phyloP scores from a whole-genome alignment of 345 rosid genomes.

The Populus alba region DNA sequence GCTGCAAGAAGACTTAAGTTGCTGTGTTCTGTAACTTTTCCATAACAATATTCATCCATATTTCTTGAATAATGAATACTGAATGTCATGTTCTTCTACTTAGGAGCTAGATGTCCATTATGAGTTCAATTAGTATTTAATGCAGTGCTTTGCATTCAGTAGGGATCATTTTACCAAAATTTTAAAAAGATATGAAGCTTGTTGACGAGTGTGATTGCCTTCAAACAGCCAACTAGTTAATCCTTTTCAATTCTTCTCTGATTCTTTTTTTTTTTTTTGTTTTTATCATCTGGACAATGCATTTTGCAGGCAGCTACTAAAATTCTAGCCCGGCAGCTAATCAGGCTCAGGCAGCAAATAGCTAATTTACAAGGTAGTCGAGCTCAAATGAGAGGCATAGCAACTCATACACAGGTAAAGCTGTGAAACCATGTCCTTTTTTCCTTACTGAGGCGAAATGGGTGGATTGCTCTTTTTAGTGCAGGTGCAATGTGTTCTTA shows the following conservation, averaged over 20 bases:
- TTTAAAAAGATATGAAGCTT: neutral
- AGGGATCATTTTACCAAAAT: neutral
- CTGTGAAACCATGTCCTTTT: neutral
- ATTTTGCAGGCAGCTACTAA: constrained; percentile 76
- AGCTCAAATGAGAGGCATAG: constrained; percentile 97
- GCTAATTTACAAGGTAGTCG: constrained; percentile 88
- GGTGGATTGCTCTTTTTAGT: neutral
- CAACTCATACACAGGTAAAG: constrained; percentile 91
- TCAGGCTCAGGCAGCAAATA: constrained; percentile 90
- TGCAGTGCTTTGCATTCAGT: neutral
- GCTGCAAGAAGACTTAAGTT: constrained; percentile 5
- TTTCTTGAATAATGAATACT: neutral
- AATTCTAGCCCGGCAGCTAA: constrained; percentile 76
- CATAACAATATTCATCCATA: neutral
- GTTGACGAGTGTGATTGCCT: neutral
- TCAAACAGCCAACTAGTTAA: neutral
- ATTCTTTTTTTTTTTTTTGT: neutral
- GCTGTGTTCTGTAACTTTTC: neutral
- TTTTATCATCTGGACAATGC: neutral
- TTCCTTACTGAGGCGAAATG: neutral
- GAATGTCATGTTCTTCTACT: neutral
- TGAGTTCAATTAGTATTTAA: neutral
- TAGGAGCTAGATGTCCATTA: neutral
- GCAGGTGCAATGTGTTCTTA: constrained; percentile 13
- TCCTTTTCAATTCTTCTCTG: neutral